These are phyloP conservation scores for Groenewaldozyma tartarivorans DNA, from an alignment of 805 yeast species.

Conservation along the genomic window DNA sequence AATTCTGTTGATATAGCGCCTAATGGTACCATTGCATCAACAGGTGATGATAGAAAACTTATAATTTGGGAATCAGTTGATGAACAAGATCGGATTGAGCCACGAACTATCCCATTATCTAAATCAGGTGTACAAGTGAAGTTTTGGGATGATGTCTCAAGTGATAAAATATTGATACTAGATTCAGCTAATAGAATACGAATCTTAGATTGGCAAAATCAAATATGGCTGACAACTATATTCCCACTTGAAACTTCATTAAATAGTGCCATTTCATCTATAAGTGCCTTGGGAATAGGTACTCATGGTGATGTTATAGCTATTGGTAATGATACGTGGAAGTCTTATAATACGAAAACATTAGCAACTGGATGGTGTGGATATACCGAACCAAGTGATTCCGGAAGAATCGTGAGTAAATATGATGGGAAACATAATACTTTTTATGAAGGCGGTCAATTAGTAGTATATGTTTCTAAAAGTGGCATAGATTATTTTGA, in stretches of 20 bases:
- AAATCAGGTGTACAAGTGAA: constrained; percentile 24
- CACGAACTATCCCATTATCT: constrained; percentile 11
- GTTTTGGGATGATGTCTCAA: constrained; percentile 27
- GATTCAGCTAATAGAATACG: constrained; percentile 27
- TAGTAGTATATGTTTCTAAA: not conserved
- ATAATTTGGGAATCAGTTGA: constrained; percentile 23
- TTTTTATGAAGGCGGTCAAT: not conserved
- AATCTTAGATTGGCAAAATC: constrained; percentile 28
- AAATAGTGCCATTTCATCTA: constrained; percentile 5
- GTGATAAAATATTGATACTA: constrained; percentile 27
- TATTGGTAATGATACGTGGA: constrained; percentile 30
- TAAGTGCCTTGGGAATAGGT: constrained; percentile 19
- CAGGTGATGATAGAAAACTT: constrained; percentile 26
- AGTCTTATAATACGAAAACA: constrained; percentile 20
- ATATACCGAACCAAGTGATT: constrained; percentile 19
- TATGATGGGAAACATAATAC: not conserved
- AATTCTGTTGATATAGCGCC: constrained; percentile 26
- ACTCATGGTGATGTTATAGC: constrained; percentile 22
- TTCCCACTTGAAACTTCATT: constrained; percentile 21
- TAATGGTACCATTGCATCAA: constrained; percentile 23
- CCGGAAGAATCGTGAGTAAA: not conserved
- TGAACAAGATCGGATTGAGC: not conserved
- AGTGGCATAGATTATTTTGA: not conserved
- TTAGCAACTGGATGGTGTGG: constrained; percentile 28
- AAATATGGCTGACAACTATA: constrained; percentile 24